phyloP scores from a whole-genome alignment of 176 grass and related monocot species.

The Metroxylon sagu region DNA sequence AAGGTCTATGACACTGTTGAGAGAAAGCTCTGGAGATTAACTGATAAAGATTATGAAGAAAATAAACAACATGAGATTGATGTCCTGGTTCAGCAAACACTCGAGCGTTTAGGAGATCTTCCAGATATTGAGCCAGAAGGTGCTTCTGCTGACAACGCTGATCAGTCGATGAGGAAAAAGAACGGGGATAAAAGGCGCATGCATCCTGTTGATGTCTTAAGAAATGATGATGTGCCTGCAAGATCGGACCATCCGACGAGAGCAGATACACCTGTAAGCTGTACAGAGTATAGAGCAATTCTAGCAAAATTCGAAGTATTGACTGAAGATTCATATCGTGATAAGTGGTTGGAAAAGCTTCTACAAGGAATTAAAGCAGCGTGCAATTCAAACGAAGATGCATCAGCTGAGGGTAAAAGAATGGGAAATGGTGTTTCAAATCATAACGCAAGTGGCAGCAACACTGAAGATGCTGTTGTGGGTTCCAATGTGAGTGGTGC shows the following conservation, averaged over 20 bases:
- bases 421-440: background rate
- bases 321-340: constrained; percentile 45
- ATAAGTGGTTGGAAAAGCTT: constrained; percentile 88
- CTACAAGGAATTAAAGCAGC: constrained; percentile 45
- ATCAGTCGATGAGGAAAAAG: constrained; percentile 42
- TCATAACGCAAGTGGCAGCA: constrained; percentile 5
- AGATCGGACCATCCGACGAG: constrained; percentile 46
- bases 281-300: constrained; percentile 31
- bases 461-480: background rate
- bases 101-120: constrained; percentile 57
- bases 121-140: constrained; percentile 51
- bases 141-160: constrained; percentile 33
- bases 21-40: constrained; percentile 81
- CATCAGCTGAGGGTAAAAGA: constrained; percentile 18
- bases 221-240: constrained; percentile 20
- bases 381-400: constrained; percentile 38
- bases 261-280: constrained; percentile 63
- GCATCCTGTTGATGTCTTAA: constrained; percentile 54
- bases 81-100: constrained; percentile 75
- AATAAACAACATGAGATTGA: constrained; percentile 75
- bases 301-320: constrained; percentile 60
- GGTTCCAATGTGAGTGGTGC: constrained; percentile 26
- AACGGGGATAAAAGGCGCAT: constrained; percentile 34
- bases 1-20: constrained; percentile 81
- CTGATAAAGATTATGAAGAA: constrained; percentile 88